Percentiles rank a stretch among this genome's conserved stretches.
Evolutionary conservation across 176 grass and related monocot species (phyloP).

Genomic region (Tillandsia leiboldiana): DNA sequence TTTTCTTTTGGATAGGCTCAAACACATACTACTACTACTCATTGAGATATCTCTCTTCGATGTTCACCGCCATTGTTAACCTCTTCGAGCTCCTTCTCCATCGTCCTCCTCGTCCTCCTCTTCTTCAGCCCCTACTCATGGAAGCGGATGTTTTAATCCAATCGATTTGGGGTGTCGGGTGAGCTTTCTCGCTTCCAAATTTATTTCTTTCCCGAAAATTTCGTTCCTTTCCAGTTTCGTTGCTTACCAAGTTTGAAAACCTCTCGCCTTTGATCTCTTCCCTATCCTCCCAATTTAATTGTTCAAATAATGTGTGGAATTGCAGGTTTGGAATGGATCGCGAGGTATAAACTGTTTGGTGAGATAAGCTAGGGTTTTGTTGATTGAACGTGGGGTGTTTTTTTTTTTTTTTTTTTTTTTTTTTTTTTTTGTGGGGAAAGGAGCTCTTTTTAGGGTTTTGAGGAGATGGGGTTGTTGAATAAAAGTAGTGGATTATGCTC

Average conservation of each 20-base stretch:
- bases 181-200: background rate
- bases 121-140: slow-evolving; percentile 23
- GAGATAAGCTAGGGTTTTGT: slow-evolving; percentile 13
- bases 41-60: background rate
- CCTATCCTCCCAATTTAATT: slow-evolving; percentile 17
- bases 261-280: background rate
- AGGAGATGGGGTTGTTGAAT: slow-evolving; percentile 9
- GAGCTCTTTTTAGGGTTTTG: slow-evolving; percentile 7
- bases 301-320: slow-evolving; percentile 19
- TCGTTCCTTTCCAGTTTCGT: background rate
- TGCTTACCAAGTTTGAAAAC: background rate
- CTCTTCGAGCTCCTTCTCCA: background rate
- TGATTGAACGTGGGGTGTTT: slow-evolving; percentile 15
- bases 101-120: background rate
- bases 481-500: slow-evolving; percentile 22
- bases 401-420: background rate
- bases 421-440: background rate
- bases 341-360: background rate
- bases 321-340: slow-evolving; percentile 22
- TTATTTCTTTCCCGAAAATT: slow-evolving; percentile 1
- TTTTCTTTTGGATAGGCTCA: too few relatives aligned
- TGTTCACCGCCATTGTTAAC: background rate
- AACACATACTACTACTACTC: background rate
- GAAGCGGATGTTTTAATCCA: slow-evolving; percentile 50
- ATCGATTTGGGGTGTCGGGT: slow-evolving; percentile 1